phyloP scores from a whole-genome alignment of 768 basidiomycete genomes.

The Tricholoma furcatifolium region DNA sequence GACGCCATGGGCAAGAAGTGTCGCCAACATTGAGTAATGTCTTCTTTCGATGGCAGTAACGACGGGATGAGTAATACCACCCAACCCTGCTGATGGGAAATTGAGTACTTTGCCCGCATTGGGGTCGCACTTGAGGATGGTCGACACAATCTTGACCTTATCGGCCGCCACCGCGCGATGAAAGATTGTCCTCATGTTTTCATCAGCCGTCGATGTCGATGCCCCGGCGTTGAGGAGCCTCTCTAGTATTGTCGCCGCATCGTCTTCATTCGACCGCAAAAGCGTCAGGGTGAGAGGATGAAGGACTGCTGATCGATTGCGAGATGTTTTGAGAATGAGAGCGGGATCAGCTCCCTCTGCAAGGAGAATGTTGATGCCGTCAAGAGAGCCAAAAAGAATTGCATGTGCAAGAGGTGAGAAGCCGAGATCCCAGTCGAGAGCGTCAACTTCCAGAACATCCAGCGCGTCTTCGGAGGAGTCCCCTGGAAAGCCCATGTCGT shows the following conservation, averaged over 20 bases:
- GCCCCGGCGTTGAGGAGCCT: conserved; percentile 40
- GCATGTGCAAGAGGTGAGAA: conserved; percentile 53
- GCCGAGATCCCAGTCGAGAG: conserved; percentile 57
- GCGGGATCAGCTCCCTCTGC: conserved; percentile 46
- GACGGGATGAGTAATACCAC: too few species aligned
- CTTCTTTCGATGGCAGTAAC: too few species aligned
- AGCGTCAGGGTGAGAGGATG: conserved; percentile 41
- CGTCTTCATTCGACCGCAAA: conserved; percentile 40
- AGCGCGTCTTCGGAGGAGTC: conserved; percentile 48
- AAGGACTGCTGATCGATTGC: conserved; percentile 17
- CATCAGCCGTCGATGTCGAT: conserved; percentile 39
- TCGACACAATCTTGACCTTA: conserved; percentile 36
- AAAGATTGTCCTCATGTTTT: conserved; percentile 38
- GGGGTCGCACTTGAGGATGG: conserved; percentile 40
- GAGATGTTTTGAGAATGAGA: conserved; percentile 17
- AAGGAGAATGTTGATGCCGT: conserved; percentile 45
- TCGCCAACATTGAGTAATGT: too few species aligned
- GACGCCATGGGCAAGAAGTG: too few species aligned
- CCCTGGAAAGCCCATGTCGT: conserved; percentile 41
- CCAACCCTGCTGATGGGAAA: conserved; percentile 30
- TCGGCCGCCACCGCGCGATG: conserved; percentile 34
- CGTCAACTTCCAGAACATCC: conserved; percentile 55
- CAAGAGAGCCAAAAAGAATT: conserved; percentile 43
- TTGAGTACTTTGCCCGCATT: conserved; percentile 37
- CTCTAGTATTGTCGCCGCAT: conserved; percentile 36